Evolutionary conservation across 2,329 filamentous ascomycete species (phyloP).

Genomic region (Diaporthe ilicicola): DNA sequence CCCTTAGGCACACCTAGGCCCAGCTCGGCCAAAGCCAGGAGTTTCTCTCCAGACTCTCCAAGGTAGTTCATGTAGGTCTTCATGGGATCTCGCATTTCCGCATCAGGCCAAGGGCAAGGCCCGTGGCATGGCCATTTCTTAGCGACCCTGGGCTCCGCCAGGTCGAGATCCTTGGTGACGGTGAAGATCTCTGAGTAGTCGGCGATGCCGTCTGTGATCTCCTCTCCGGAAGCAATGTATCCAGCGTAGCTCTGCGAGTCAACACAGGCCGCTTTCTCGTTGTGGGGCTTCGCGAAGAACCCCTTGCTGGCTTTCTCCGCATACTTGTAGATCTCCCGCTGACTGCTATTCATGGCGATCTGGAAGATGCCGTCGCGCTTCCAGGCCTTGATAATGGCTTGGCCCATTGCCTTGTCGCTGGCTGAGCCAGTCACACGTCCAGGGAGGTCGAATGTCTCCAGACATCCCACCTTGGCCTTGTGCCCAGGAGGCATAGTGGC

Average conservation of each 20-base stretch:
- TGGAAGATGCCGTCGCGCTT: conserved; percentile 56
- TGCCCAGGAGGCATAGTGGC: conserved; percentile 42
- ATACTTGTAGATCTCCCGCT: conserved; percentile 46
- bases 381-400: conserved; percentile 52
- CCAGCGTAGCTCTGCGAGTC: conserved; percentile 56
- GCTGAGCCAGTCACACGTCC: conserved; percentile 44
- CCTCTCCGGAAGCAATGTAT: conserved; percentile 59
- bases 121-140: conserved; percentile 59
- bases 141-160: conserved; percentile 48
- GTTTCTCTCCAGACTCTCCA: conserved; percentile 50
- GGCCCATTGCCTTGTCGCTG: conserved; percentile 48
- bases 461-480: conserved; percentile 40
- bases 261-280: conserved; percentile 52
- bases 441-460: conserved; percentile 55
- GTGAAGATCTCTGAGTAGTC: conserved; percentile 63
- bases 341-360: conserved; percentile 48
- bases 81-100: conserved; percentile 50
- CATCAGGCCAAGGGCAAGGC: conserved; percentile 56
- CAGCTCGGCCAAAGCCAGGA: conserved; percentile 56
- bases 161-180: conserved; percentile 56
- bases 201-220: conserved; percentile 56
- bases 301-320: conserved; percentile 48
- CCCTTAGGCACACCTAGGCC: conserved; percentile 51
- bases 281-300: conserved; percentile 49
- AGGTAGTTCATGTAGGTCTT: conserved; percentile 51